Conservation (phyloP, 768 basidiomycete species). For the Auricularia heimuer region DNA sequence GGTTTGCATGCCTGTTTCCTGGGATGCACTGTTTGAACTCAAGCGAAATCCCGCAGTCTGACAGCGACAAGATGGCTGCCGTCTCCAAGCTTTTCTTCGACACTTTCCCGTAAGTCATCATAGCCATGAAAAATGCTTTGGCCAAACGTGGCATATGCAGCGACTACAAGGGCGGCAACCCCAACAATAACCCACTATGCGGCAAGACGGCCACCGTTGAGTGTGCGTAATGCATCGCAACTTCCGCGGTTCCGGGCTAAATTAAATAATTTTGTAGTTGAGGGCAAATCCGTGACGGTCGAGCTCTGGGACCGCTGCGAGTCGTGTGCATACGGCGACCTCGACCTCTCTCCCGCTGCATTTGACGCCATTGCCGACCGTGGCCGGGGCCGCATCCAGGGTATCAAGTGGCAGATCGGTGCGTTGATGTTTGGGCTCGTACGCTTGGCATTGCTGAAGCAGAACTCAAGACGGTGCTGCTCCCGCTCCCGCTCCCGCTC, state of each 20-base stretch:
- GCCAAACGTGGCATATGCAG: not conserved
- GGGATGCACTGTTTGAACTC: too few relatives aligned
- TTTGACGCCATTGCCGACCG: conserved; percentile 24
- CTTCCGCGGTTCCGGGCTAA: too few relatives aligned
- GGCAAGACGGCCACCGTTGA: conserved; percentile 29
- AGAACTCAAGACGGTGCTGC: conserved; percentile 31
- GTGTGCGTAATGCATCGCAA: not conserved
- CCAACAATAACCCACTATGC: conserved; percentile 72
- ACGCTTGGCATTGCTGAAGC: not conserved
- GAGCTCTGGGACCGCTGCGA: conserved; percentile 53
- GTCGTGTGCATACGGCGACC: conserved; percentile 39
- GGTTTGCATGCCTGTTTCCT: not conserved
- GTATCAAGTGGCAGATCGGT: not conserved
- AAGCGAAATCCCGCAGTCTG: conserved; percentile 31
- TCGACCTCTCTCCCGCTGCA: conserved; percentile 52
- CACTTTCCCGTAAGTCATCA: conserved; percentile 29
- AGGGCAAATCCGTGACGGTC: conserved; percentile 39
- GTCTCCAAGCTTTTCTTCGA: conserved; percentile 50
- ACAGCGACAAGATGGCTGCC: conserved; percentile 46
- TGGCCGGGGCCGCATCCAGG: not conserved
- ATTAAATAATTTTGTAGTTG: too few relatives aligned
- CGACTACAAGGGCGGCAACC: conserved; percentile 29
- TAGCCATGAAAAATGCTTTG: too few relatives aligned
- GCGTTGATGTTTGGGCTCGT: not conserved
- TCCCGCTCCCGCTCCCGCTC: conserved; percentile 48